A percentile compares a stretch with the other conserved stretches of the same genome.
phyloP scores from a whole-genome alignment of 768 basidiomycete species.

The Candolleomyces efflorescens region DNA sequence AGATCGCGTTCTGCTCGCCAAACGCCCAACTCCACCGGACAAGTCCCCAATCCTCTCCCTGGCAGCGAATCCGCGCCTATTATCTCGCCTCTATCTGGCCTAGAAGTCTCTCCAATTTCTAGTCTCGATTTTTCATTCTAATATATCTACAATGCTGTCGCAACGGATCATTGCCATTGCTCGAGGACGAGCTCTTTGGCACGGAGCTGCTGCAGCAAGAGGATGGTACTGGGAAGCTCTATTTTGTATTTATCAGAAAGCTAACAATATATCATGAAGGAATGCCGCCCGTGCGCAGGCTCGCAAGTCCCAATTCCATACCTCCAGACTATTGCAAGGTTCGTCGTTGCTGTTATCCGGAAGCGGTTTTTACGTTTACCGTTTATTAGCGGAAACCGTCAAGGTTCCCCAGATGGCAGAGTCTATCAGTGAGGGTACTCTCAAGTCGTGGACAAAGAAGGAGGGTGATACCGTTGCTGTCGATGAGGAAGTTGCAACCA shows the following conservation, averaged over 20 bases:
- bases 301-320: slow-evolving; percentile 62
- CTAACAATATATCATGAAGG: slow-evolving; percentile 28
- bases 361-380: background rate
- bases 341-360: background rate
- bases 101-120: background rate
- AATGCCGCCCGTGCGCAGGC: slow-evolving; percentile 41
- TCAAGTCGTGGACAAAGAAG: slow-evolving; percentile 93
- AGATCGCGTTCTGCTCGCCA: background rate
- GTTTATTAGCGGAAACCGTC: slow-evolving; percentile 66
- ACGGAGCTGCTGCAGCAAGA: slow-evolving; percentile 23
- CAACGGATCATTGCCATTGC: slow-evolving; percentile 64
- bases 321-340: slow-evolving; percentile 69
- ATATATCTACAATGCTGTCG: slow-evolving; percentile 50
- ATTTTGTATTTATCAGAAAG: slow-evolving; percentile 3
- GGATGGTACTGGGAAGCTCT: slow-evolving; percentile 14
- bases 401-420: slow-evolving; percentile 98
- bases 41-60: background rate
- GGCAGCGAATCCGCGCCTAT: background rate
- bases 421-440: slow-evolving; percentile 95
- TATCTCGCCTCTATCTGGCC: too few species aligned
- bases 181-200: slow-evolving; percentile 49
- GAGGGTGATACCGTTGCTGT: slow-evolving; percentile 85
- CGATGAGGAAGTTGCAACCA: slow-evolving; percentile 96
- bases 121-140: background rate
- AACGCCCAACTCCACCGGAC: background rate